Conservation (phyloP, 805 yeast genomes). For the Hanseniaspora mollemarum region DNA sequence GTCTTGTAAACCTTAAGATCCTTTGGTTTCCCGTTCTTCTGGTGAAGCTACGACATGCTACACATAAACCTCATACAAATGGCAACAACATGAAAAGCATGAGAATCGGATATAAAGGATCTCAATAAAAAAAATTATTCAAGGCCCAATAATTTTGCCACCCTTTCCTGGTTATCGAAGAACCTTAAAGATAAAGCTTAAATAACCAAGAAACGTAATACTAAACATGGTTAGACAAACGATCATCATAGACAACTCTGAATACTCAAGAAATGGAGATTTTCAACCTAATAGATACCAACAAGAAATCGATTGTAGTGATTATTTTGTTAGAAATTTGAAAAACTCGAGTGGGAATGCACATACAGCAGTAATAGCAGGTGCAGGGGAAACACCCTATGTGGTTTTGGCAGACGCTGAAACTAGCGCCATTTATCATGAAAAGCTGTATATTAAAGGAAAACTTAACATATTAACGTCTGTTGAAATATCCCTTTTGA, state of each 20-base stretch:
- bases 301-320: conserved; percentile 86
- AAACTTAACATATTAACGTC: conserved; percentile 61
- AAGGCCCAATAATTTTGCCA: too few relatives aligned
- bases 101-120: too few relatives aligned
- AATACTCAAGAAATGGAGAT: conserved; percentile 92
- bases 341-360: conserved; percentile 84
- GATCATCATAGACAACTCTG: conserved; percentile 91
- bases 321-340: conserved; percentile 73
- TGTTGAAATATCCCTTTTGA: conserved; percentile 84
- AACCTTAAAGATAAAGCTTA: too few relatives aligned
- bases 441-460: conserved; percentile 47
- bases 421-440: conserved; percentile 15
- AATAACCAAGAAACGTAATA: too few relatives aligned
- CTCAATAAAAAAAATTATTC: too few relatives aligned
- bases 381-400: conserved; percentile 75
- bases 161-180: too few relatives aligned
- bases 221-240: conserved; percentile 60
- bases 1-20: too few relatives aligned
- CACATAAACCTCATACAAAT: too few relatives aligned
- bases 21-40: too few relatives aligned
- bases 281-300: conserved; percentile 77
- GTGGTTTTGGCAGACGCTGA: conserved; percentile 45
- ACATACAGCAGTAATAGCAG: conserved; percentile 81
- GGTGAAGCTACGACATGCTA: too few relatives aligned
- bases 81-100: too few relatives aligned